These are phyloP conservation scores for Fusarium sp. DNA, from an alignment of 2,329 filamentous ascomycete species.

Conservation along the genomic window DNA sequence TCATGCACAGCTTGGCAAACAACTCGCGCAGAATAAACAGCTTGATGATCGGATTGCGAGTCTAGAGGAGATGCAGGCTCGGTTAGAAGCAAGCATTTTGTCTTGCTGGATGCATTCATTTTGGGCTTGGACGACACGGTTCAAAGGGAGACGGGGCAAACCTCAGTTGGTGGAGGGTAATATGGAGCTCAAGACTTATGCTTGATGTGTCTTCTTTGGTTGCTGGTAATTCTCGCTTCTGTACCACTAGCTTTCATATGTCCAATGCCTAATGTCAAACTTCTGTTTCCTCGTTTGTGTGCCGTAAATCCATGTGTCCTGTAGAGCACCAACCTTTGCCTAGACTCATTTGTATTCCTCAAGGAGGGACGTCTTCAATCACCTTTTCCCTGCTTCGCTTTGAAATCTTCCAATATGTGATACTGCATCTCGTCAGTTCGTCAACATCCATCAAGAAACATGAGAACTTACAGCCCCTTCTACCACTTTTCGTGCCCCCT, in stretches of 20 bases:
- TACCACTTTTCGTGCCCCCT: neutral
- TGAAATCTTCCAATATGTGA: neutral
- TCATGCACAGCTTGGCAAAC: neutral
- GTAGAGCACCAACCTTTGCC: neutral
- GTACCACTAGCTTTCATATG: neutral
- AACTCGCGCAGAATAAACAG: neutral
- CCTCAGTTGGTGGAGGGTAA: neutral
- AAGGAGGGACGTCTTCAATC: neutral
- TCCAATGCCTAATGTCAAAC: neutral
- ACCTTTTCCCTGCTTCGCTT: neutral
- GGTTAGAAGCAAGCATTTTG: neutral
- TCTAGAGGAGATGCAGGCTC: neutral
- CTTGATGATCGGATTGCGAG: neutral
- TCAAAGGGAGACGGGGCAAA: neutral
- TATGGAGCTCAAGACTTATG: neutral
- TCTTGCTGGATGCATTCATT: slow-evolving; percentile 7
- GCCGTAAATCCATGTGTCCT: neutral
- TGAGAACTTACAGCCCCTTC: neutral
- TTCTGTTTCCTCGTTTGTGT: neutral
- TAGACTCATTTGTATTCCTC: neutral
- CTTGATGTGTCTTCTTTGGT: neutral
- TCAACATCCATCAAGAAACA: neutral
- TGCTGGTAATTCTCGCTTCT: too few species aligned
- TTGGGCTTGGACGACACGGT: neutral
- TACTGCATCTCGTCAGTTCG: neutral